These are phyloP conservation scores for Eucalyptus tenuipes DNA, from an alignment of 345 rosid genomes.

Conservation along the genomic window DNA sequence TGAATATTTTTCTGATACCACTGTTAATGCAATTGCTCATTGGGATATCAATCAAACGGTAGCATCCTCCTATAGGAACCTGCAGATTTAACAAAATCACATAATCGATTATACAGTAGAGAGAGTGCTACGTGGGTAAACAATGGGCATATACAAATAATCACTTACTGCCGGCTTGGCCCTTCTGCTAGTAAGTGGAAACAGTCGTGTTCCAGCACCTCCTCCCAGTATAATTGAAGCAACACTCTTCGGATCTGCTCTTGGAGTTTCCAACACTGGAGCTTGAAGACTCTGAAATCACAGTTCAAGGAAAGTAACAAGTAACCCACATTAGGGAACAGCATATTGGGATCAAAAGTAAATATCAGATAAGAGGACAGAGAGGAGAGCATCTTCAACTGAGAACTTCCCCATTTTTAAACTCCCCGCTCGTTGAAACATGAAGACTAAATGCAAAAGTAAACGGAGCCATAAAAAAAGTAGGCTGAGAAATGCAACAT, in stretches of 20 bases:
- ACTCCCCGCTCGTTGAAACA: neutral
- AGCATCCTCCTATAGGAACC: conserved; percentile 94
- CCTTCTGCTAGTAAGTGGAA: conserved; percentile 75
- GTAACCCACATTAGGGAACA: neutral
- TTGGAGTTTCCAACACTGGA: conserved; percentile 22
- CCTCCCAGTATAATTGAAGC: conserved; percentile 88
- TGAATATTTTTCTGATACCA: conserved; percentile 67
- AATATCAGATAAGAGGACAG: neutral
- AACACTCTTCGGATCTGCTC: conserved; percentile 63
- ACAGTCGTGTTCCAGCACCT: conserved; percentile 92
- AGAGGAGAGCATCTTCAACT: neutral
- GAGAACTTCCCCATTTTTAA: neutral
- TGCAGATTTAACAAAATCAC: conserved; percentile 1
- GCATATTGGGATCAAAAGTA: neutral
- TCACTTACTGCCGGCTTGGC: conserved; percentile 78
- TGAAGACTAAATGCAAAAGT: no score
- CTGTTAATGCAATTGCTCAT: conserved; percentile 93
- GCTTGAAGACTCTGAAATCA: conserved; percentile 18
- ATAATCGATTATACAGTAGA: neutral
- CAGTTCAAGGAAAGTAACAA: neutral
- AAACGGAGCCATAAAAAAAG: no score
- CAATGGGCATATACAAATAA: neutral
- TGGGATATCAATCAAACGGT: conserved; percentile 83
- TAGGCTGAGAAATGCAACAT: neutral
- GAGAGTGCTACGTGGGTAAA: neutral